Base-by-base conservation (phyloP, 2,329 filamentous ascomycete genomes). In the Diaporthe sp. region DNA sequence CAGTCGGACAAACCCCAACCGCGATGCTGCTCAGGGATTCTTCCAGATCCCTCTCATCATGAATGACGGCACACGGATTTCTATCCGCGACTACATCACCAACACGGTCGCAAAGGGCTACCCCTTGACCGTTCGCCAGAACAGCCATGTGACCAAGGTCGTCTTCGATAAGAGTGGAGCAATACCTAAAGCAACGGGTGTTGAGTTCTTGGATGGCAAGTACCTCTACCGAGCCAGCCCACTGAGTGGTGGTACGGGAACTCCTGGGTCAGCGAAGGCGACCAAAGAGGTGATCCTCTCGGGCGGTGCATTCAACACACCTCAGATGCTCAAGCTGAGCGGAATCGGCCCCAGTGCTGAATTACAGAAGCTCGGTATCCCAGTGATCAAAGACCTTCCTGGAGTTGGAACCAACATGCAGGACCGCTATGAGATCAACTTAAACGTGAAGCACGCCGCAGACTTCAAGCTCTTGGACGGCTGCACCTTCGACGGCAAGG, bases 361-460 rank as follows among this genome's bases (percentile, higher is more conserved):
- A 55, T 80, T 89, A 1, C 76, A 82, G n/a, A 78, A 80, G 66
- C 81, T 83, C 47, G 77, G 77, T 12, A 85, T 87, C 73, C 82
- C 85, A 4, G 84, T 91, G 17, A 75, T 91, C 54, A 82, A 82
- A 2, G 86, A 92, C 77, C 83, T 89, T 0, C 90, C 89, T 0
- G 80, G 80, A n/a, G 90, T 93, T 6, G 91, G 91, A 15, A 86
- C 83, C 15, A 92, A 92, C 80, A 83, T 92, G 22, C 86, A 90
- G 80, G 90, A 93, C 78, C 88, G 88, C 73, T 89, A 89, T 78
- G 88, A 84, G 71, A 85, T 87, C 68, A 81, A 82, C 22, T 81
- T 88, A 33, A 80, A 86, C 40, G 87, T 85, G 40, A 83, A 87
- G 22, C 75, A 80, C 9, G 83, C 81, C 3, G 83, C 80, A 55